Percentiles rank a stretch among this genome's conserved stretches.
phyloP scores from a whole-genome alignment of 1,284 basidiomycete genomes.

The Xerocomus nothofagi region DNA sequence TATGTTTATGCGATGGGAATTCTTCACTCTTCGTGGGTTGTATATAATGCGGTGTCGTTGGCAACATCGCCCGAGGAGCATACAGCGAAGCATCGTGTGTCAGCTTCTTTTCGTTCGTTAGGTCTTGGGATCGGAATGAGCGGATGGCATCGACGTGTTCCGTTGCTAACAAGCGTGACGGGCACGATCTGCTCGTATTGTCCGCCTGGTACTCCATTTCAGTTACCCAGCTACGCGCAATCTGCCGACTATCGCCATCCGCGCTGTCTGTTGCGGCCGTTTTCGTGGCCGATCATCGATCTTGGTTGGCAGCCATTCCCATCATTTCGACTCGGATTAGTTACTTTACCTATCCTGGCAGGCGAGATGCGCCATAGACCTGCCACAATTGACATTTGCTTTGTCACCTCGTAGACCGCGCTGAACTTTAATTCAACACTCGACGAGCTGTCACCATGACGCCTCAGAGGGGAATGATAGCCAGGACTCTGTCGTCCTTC shows the following conservation, averaged over 20 bases:
- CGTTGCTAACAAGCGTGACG: background rate
- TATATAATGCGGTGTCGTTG: background rate
- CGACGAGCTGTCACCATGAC: background rate
- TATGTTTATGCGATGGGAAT: background rate
- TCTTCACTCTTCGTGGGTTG: background rate
- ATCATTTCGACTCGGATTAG: constrained; percentile 3
- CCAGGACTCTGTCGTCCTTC: background rate
- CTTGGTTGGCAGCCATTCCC: background rate
- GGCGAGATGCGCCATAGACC: background rate
- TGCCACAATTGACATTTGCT: constrained; percentile 8
- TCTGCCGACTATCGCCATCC: background rate
- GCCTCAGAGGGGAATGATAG: background rate
- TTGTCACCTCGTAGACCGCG: background rate
- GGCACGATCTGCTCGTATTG: background rate
- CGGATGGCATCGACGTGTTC: too few relatives aligned
- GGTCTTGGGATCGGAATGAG: too few relatives aligned
- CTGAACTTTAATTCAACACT: background rate
- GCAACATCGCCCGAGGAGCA: background rate
- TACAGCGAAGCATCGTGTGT: background rate
- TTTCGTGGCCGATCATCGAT: constrained; percentile 8
- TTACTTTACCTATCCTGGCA: constrained; percentile 1
- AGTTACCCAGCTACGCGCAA: too few relatives aligned
- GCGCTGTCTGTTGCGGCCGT: background rate
- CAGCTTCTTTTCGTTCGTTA: too few relatives aligned
- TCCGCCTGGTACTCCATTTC: background rate